Evolutionary conservation across 306 rosid species (phyloP), one percentile per base, ranked within the genome.

Genomic region (Senna siamea): DNA sequence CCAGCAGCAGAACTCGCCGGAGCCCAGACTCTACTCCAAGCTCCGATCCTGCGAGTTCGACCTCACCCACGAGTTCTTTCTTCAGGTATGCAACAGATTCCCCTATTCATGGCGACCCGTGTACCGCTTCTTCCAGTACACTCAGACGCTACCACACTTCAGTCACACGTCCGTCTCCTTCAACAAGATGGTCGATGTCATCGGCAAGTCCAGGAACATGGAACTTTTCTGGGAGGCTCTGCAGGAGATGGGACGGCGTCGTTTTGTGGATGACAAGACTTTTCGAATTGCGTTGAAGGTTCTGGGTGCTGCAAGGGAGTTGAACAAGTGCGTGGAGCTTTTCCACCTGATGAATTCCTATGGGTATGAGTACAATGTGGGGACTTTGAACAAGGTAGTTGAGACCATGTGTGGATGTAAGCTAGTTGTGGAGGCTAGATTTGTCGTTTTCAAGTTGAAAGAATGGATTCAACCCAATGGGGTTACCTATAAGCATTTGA

Each of bases 91-190:
- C 92, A 93, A 91, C 86, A 73, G 64, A 2, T 91, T 91, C 80
- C 96, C 97, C 4, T 75, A 58, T 40, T 89, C 96, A 73, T 93
- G 98, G 98, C 83, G 89, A 22, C 96, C 92, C 57, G 85, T 91
- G 26, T 88, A 85, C 68, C 81, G 75, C 35, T 86, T 93, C 85
- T 91, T 77, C 82, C 79, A 63, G 13, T 89, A 56, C 87, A 75
- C 89, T 0, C 76, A 77, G 2, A 8, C 72, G 15, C 14, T 63
- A 43, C 88, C 91, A 9, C 4, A 5, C 7, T 89, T 93, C 84
- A 7, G 22, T 2, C 97, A 93, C 75, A 74, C 86, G 77, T 20
- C 86, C 0, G 83, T 89, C 13, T 89, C 97, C 46, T 79, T 89
- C 83, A 83, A 89, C 81, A 89, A 88, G 75, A 67, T 89, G 76